Evolutionary conservation across 106 monocot genomes (phyloP).

Genomic region (Narthecium ossifragum): DNA sequence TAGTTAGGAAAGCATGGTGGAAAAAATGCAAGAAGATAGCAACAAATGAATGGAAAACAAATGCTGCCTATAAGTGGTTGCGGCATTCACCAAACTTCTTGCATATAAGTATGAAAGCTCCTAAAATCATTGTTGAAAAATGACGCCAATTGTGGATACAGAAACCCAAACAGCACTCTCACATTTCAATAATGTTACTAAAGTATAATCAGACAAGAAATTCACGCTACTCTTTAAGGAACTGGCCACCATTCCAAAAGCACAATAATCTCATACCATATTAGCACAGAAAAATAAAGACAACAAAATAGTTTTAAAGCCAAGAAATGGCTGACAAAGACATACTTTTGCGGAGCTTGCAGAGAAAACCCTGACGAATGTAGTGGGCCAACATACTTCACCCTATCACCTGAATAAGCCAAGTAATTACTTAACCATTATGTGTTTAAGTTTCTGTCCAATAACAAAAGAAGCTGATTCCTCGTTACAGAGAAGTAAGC

Average conservation of each 20-base stretch:
- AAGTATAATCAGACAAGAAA: not conserved
- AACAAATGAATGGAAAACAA: no score
- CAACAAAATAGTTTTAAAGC: not conserved
- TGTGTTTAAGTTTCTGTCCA: not conserved
- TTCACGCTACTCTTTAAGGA: no score
- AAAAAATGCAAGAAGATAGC: not conserved
- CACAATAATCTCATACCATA: not conserved
- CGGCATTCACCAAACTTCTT: no score
- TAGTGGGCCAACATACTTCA: constrained; percentile 62
- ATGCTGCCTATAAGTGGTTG: no score
- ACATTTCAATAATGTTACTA: no score
- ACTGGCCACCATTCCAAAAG: no score
- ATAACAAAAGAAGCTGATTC: not conserved
- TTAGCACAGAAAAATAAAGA: not conserved
- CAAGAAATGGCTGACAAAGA: not conserved
- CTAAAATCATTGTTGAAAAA: no score
- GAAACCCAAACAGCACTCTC: no score
- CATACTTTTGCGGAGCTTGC: constrained; percentile 38
- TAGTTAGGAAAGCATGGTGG: no score
- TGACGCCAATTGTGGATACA: no score
- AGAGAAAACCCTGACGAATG: constrained; percentile 48
- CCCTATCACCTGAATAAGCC: constrained; percentile 70
- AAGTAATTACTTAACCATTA: not conserved
- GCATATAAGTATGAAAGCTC: no score
- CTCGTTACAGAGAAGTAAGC: not conserved